phyloP scores from a whole-genome alignment of 2,329 filamentous ascomycete species.

The Paramyrothecium roridum region DNA sequence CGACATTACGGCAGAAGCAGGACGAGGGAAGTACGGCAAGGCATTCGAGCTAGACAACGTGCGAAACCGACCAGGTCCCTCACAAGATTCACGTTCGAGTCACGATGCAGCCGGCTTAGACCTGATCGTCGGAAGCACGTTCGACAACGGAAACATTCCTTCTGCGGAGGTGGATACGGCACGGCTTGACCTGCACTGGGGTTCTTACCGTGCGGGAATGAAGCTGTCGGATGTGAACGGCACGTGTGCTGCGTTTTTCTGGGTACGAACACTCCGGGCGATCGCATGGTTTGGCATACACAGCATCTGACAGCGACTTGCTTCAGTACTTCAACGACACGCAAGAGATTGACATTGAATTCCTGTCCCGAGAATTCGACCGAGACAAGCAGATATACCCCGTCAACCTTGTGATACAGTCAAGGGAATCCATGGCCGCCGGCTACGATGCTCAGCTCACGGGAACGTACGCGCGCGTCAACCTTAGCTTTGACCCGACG shows the following conservation, averaged over 20 bases:
- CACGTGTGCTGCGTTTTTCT: slow-evolving; percentile 79
- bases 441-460: slow-evolving; percentile 63
- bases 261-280: slow-evolving; percentile 44
- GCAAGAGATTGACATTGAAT: slow-evolving; percentile 79
- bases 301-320: slow-evolving; percentile 1
- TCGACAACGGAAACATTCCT: slow-evolving; percentile 50
- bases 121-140: slow-evolving; percentile 48
- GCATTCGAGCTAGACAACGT: slow-evolving; percentile 57
- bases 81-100: slow-evolving; percentile 31
- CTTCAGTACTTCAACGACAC: slow-evolving; percentile 72
- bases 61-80: slow-evolving; percentile 45
- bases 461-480: slow-evolving; percentile 51
- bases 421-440: slow-evolving; percentile 50
- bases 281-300: not conserved
- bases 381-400: slow-evolving; percentile 46
- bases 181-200: slow-evolving; percentile 63
- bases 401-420: slow-evolving; percentile 75
- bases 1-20: slow-evolving; percentile 55
- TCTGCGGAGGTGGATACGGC: slow-evolving; percentile 62
- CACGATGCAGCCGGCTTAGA: slow-evolving; percentile 50
- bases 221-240: slow-evolving; percentile 58
- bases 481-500: slow-evolving; percentile 65
- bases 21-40: slow-evolving; percentile 65
- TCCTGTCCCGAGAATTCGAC: slow-evolving; percentile 65
- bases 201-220: slow-evolving; percentile 67